Evolutionary conservation across 306 rosid species (phyloP).

Genomic region (Cyamopsis tetragonoloba): DNA sequence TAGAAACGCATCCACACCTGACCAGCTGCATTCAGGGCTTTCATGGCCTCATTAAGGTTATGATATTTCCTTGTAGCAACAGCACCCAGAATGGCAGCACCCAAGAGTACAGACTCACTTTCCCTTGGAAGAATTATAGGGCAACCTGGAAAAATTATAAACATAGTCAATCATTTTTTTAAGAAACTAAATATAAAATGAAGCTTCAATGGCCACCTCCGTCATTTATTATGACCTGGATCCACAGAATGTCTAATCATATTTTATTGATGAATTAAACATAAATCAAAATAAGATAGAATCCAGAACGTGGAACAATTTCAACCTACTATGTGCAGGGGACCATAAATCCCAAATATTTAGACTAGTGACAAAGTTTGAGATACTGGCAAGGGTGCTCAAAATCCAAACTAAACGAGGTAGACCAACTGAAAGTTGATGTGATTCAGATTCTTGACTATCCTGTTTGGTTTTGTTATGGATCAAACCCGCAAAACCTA

Average conservation of each 20-base stretch:
- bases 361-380: not conserved
- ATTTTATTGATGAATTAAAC: conserved; percentile 3
- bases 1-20: conserved; percentile 51
- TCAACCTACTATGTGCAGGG: conserved; percentile 17
- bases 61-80: conserved; percentile 75
- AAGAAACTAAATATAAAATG: not conserved
- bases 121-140: conserved; percentile 94
- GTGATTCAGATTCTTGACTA: not conserved
- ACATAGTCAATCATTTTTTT: not conserved
- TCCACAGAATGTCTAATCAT: conserved; percentile 4
- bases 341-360: not conserved
- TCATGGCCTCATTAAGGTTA: conserved; percentile 80
- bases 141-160: conserved; percentile 53
- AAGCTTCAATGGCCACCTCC: not conserved
- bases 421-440: not conserved
- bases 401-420: not conserved
- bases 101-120: conserved; percentile 88
- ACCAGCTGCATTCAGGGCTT: conserved; percentile 83
- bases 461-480: not conserved
- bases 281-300: conserved; percentile 3
- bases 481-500: too few relatives aligned
- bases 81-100: conserved; percentile 92
- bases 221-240: conserved; percentile 6
- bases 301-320: conserved; percentile 18
- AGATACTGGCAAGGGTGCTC: conserved; percentile 4